Conservation (phyloP, 2,329 filamentous ascomycete genomes). For the Venturia carpophila region DNA sequence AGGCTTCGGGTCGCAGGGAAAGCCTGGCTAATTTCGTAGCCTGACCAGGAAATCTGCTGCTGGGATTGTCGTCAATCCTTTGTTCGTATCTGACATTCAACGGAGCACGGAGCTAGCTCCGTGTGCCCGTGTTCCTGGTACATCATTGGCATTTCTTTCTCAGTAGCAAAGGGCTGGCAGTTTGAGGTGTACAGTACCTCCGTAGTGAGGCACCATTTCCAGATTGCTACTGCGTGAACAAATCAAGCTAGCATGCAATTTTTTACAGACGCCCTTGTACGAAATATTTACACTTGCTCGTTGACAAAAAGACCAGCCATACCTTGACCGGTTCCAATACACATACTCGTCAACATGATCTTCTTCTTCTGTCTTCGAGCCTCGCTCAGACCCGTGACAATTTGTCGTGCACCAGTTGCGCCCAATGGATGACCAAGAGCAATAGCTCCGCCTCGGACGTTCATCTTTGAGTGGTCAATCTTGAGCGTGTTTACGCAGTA, state of each 20-base stretch:
- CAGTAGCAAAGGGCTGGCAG: too few species aligned
- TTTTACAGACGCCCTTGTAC: neutral
- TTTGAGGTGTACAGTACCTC: too few species aligned
- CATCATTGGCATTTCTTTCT: too few species aligned
- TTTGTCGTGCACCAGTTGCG: constrained; percentile 68
- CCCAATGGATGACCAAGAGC: constrained; percentile 78
- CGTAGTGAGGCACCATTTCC: neutral
- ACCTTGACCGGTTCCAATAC: constrained; percentile 56
- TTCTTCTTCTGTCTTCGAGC: constrained; percentile 78
- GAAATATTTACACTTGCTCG: constrained; percentile 42
- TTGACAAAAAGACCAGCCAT: constrained; percentile 62
- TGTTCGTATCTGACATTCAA: neutral
- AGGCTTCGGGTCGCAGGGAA: neutral
- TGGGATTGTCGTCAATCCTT: neutral
- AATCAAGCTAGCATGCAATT: neutral
- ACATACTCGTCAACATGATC: constrained; percentile 89
- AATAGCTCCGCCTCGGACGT: constrained; percentile 73
- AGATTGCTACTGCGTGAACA: neutral
- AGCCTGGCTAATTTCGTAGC: neutral
- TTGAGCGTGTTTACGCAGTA: constrained; percentile 68
- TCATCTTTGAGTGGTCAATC: constrained; percentile 69
- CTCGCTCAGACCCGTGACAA: constrained; percentile 85
- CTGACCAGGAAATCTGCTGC: neutral
- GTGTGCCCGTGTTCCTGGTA: neutral
- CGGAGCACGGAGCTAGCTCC: neutral